Evolutionary conservation across 2,329 filamentous ascomycete species (phyloP).

Genomic region (Chaetoscypha palmicola): DNA sequence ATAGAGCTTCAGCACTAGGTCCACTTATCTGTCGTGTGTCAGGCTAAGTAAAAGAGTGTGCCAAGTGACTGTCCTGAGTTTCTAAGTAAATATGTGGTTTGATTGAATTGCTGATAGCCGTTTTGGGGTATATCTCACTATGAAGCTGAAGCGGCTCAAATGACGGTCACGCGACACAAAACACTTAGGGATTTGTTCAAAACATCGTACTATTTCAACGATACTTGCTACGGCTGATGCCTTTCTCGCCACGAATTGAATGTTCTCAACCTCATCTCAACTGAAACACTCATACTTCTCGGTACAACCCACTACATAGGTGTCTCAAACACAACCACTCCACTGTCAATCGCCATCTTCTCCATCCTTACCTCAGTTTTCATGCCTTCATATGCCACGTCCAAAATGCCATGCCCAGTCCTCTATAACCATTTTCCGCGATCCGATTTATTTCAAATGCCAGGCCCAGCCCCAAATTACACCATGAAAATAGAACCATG

Average conservation of each 20-base stretch:
- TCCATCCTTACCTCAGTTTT: not conserved
- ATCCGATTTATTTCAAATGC: not conserved
- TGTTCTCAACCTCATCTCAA: no score
- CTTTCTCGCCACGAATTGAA: no score
- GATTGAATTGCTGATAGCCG: no score
- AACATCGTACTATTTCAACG: slow-evolving; percentile 1
- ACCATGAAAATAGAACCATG: not conserved
- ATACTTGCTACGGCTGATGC: not conserved
- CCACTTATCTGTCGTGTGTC: no score
- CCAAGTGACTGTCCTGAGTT: no score
- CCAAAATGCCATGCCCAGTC: not conserved
- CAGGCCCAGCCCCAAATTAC: not conserved
- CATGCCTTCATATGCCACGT: not conserved
- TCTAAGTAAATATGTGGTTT: no score
- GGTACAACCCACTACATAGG: not conserved
- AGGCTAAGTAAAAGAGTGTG: no score
- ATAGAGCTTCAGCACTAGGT: no score
- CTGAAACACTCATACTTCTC: not conserved
- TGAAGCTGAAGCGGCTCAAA: no score
- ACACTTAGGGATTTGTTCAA: no score
- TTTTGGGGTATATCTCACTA: no score
- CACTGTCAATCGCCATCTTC: not conserved
- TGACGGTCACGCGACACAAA: no score
- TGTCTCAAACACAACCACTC: not conserved
- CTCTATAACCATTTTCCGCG: not conserved